These are phyloP conservation scores for Cyberlindnera meyerae DNA, from an alignment of 805 yeast species.

Conservation along the genomic window DNA sequence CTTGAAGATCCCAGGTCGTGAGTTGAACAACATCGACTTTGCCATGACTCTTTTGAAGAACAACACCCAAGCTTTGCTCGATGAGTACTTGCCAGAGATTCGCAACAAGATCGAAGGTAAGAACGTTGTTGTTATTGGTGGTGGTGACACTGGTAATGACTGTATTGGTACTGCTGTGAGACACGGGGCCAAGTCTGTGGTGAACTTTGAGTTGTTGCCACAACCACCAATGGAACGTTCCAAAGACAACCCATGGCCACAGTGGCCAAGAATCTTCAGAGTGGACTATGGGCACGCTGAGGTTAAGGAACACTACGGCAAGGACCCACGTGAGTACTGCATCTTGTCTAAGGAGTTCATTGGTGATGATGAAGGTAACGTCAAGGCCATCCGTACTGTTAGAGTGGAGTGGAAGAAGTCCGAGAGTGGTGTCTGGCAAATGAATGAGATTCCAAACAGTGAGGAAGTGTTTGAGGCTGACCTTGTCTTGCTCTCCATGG, in stretches of 20 bases:
- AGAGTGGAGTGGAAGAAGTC: slow-evolving; percentile 98
- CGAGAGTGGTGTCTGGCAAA: slow-evolving; percentile 96
- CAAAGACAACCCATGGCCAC: slow-evolving; percentile 99
- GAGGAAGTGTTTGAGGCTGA: slow-evolving; percentile 96
- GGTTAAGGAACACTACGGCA: slow-evolving; percentile 90
- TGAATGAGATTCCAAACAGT: slow-evolving; percentile 94
- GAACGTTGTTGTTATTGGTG: slow-evolving; percentile 94
- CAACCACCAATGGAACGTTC: slow-evolving; percentile 83
- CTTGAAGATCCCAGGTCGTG: slow-evolving; percentile 90
- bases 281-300: slow-evolving; percentile 98
- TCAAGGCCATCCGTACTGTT: slow-evolving; percentile 90
- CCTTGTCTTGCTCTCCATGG: slow-evolving; percentile 91
- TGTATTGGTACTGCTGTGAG: slow-evolving; percentile 96
- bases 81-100: slow-evolving; percentile 73
- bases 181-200: slow-evolving; percentile 93
- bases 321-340: slow-evolving; percentile 96
- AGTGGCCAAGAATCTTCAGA: slow-evolving; percentile 97
- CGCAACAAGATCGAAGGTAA: slow-evolving; percentile 72
- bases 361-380: slow-evolving; percentile 92
- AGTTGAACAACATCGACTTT: slow-evolving; percentile 79
- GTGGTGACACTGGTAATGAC: slow-evolving; percentile 99
- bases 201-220: slow-evolving; percentile 91
- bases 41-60: slow-evolving; percentile 89
- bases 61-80: slow-evolving; percentile 87
- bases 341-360: slow-evolving; percentile 93